Conservation (phyloP, 164 flowering plant genomes). For the Vitis riparia region DNA sequence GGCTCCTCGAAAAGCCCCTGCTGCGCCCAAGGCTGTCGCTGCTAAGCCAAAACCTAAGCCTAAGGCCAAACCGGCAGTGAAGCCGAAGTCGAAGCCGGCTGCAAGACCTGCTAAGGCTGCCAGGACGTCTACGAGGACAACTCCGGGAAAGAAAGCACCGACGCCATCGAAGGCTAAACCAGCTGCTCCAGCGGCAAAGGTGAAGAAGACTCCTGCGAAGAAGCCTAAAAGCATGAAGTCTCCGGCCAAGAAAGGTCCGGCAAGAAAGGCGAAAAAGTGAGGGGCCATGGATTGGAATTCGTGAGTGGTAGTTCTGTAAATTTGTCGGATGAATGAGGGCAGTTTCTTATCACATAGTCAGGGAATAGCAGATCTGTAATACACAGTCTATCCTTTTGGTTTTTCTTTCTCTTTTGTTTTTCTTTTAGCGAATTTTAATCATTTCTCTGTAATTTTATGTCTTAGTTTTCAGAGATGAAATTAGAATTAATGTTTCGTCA, state of each 20-base stretch:
- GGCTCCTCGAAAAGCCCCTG: conserved; percentile 11
- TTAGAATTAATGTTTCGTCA: no score
- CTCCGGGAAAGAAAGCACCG: conserved; percentile 17
- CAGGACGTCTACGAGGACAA: conserved; percentile 16
- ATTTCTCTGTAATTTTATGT: no score
- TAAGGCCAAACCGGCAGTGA: conserved; percentile 17
- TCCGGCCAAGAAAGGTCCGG: conserved; percentile 25
- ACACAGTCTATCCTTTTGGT: neutral
- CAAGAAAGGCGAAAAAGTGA: conserved; percentile 43
- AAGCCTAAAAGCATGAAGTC: conserved; percentile 38
- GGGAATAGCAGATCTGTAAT: neutral
- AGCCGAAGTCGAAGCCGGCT: conserved; percentile 22
- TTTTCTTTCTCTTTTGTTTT: no score
- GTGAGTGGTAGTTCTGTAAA: conserved; percentile 22
- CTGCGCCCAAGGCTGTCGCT: conserved; percentile 14
- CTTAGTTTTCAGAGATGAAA: no score
- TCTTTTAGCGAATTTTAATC: no score
- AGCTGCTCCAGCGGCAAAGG: conserved; percentile 16
- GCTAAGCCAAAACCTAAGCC: conserved; percentile 17
- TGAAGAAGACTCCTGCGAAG: conserved; percentile 14
- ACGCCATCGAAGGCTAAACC: conserved; percentile 1
- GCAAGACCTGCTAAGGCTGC: conserved; percentile 16
- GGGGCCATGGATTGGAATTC: neutral
- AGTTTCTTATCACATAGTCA: neutral
- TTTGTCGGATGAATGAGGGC: conserved; percentile 6